These are phyloP conservation scores for Pleurozium schreberi DNA, from an alignment of 225 moss, liverwort and hornwort species.

Conservation along the genomic window DNA sequence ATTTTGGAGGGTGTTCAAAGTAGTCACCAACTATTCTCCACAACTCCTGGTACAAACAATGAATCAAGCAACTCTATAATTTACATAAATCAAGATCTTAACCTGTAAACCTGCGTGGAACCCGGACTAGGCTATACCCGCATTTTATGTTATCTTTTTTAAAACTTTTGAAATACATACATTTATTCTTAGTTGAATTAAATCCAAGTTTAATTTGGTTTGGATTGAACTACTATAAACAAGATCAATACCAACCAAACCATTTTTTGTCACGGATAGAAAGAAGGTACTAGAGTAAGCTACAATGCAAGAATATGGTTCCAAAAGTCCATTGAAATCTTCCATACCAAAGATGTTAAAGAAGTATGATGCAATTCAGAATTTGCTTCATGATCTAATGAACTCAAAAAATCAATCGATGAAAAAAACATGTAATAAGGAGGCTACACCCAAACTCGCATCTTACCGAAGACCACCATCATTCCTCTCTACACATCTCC, in stretches of 20 bases:
- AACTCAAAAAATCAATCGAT: neutral
- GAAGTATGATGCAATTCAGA: neutral
- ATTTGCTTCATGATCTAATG: no score
- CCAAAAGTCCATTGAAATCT: neutral
- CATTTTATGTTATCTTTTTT: neutral
- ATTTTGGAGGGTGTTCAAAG: no score
- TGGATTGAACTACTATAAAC: neutral
- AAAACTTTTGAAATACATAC: neutral
- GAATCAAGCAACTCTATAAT: neutral
- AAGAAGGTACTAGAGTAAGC: neutral
- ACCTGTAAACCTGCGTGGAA: neutral
- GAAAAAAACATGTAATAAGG: neutral
- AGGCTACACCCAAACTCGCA: accelerated
- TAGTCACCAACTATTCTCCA: neutral
- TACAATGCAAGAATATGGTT: neutral
- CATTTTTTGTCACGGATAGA: neutral
- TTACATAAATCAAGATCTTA: neutral
- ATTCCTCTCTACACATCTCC: neutral
- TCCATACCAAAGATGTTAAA: neutral
- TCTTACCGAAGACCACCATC: neutral
- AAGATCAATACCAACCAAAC: neutral
- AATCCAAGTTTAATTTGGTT: neutral
- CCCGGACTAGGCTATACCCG: neutral
- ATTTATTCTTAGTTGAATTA: neutral
- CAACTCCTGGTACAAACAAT: neutral